Base-by-base conservation (phyloP, 805 yeast species). In the Candida silvatica region DNA sequence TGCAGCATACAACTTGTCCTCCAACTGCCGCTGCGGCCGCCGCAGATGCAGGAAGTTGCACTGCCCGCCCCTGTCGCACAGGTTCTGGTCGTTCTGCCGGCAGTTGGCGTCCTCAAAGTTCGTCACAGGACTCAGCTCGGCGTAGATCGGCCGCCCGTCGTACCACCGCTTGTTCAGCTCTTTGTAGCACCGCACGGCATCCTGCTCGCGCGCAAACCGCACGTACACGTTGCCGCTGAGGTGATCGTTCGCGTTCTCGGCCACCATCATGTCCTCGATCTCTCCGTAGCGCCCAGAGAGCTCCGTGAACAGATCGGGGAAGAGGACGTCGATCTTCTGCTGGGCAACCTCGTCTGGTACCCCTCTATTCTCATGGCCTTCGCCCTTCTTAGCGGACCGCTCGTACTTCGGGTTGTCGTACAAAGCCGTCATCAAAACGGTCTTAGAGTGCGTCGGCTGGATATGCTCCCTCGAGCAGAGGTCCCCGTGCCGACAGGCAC, bases 401-500 rank as follows among this genome's bases (percentile, higher is more conserved):
- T 31, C 23, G 14, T 31, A 27, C 15, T n/a, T 30, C 22, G 86
- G 84, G 43, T 76, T 76, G 36, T 71, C 74, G 47, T 75, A 81
- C 31, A 86, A 48, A 47, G 80, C 79, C 14, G 78, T 64, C 37
- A 81, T 64, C 32, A 82, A 61, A 2, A 87, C 66, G 0, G 90
- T 80, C 36, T 66, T 63, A 1, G 94, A 80, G 27, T 63, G 56
- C 6, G 63, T 55, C 2, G 96, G 95, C 45, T 70, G 70, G 16
- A 70, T 64, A 54, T 87, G 88, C 37, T 68, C 69, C 47, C 90
- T 65, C 6, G 86, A 77, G 49, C 97, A 88, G 47, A 79, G 80
- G 39, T 79, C 87, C 1, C 96, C 96, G 54, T 88, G 96, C 40
- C 96, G 67, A 49, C 97, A 88, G 0, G 95, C 94, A 1, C 97